Evolutionary conservation across 140 eudicot genomes (phyloP).

Genomic region (Eryngium alpinum): DNA sequence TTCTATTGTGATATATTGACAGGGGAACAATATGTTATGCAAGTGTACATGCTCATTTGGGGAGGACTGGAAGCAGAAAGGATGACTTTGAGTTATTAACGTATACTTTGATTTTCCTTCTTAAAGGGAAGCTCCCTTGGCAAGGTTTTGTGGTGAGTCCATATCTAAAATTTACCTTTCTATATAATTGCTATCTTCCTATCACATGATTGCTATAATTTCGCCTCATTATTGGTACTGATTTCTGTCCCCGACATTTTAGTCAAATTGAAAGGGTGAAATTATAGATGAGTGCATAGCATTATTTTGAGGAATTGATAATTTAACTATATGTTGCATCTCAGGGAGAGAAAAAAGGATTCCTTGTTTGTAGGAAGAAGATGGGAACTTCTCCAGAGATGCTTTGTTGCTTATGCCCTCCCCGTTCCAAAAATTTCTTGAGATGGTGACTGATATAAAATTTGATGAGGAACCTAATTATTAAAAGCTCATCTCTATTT

Average conservation of each 20-base stretch:
- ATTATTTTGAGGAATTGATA: too few species aligned
- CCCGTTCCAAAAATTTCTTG: slow-evolving; percentile 67
- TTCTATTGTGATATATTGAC: not conserved
- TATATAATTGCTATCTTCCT: not conserved
- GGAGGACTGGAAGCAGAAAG: slow-evolving; percentile 73
- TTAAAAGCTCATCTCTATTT: slow-evolving; percentile 49
- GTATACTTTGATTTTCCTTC: slow-evolving; percentile 63
- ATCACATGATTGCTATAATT: not conserved
- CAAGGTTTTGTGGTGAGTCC: slow-evolving; percentile 62
- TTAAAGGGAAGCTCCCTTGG: slow-evolving; percentile 74
- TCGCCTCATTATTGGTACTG: not conserved
- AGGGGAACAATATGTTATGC: slow-evolving; percentile 82
- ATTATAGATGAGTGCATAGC: too few species aligned
- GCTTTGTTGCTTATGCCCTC: slow-evolving; percentile 66
- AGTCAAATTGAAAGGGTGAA: not conserved
- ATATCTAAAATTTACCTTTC: not conserved
- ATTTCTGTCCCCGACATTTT: not conserved
- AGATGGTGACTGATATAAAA: slow-evolving; percentile 61
- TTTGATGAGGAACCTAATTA: slow-evolving; percentile 73
- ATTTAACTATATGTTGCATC: slow-evolving; percentile 4
- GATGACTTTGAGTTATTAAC: slow-evolving; percentile 75
- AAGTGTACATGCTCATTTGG: slow-evolving; percentile 81
- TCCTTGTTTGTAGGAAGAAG: slow-evolving; percentile 67
- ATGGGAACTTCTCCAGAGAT: slow-evolving; percentile 68
- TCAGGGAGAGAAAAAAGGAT: slow-evolving; percentile 78